Percentiles rank a stretch among this genome's conserved stretches.
Conservation (phyloP, 768 basidiomycete genomes). For the Pulveroboletus sp. region DNA sequence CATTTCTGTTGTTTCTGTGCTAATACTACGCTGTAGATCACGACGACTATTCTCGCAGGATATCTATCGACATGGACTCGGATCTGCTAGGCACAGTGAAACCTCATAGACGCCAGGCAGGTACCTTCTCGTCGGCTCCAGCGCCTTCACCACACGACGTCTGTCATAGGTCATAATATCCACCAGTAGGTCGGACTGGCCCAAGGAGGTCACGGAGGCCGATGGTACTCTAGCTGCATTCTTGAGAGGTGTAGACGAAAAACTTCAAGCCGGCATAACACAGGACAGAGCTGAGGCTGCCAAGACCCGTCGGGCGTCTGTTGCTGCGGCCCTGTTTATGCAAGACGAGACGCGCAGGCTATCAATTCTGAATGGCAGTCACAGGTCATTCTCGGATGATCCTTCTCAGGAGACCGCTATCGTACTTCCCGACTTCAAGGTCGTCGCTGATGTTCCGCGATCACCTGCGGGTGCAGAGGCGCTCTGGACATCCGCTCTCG, state of each 20-base stretch:
- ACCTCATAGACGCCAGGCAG: slow-evolving; percentile 77
- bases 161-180: slow-evolving; percentile 71
- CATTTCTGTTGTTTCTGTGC: slow-evolving; percentile 25
- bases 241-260: slow-evolving; percentile 31
- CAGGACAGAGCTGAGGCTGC: background rate
- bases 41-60: slow-evolving; percentile 65
- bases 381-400: slow-evolving; percentile 60
- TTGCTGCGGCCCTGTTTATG: slow-evolving; percentile 50
- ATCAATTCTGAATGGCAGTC: slow-evolving; percentile 81
- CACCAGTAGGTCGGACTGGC: slow-evolving; percentile 89
- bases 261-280: slow-evolving; percentile 2
- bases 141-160: background rate
- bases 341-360: slow-evolving; percentile 51
- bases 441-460: slow-evolving; percentile 68
- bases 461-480: slow-evolving; percentile 60
- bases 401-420: slow-evolving; percentile 70
- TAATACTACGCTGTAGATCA: slow-evolving; percentile 45
- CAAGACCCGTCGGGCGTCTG: slow-evolving; percentile 8
- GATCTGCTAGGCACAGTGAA: slow-evolving; percentile 84
- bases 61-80: slow-evolving; percentile 74
- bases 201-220: slow-evolving; percentile 68
- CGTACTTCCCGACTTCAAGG: slow-evolving; percentile 88
- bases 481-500: slow-evolving; percentile 61
- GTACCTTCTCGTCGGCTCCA: slow-evolving; percentile 6
- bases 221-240: slow-evolving; percentile 65